phyloP scores from a whole-genome alignment of 257 asterid species.

The Dorcoceras hygrometricum region DNA sequence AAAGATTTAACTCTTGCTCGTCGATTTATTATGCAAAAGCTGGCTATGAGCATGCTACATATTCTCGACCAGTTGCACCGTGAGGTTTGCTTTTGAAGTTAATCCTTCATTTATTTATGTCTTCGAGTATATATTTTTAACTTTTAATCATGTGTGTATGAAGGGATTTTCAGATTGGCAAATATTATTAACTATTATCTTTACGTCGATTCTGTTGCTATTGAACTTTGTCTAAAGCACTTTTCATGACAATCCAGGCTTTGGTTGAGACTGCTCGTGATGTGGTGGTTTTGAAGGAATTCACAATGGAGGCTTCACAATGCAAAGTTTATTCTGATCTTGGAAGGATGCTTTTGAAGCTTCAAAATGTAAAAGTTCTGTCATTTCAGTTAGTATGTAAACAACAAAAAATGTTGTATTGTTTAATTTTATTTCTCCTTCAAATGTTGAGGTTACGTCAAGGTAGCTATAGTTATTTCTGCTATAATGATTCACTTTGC shows the following conservation, averaged over 20 bases:
- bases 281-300: conserved; percentile 78
- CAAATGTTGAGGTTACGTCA: conserved; percentile 17
- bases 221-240: conserved; percentile 14
- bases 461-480: conserved; percentile 7
- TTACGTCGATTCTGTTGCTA: conserved; percentile 10
- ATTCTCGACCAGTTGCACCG: conserved; percentile 75
- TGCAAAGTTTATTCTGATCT: conserved; percentile 81
- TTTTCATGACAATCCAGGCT: conserved; percentile 55
- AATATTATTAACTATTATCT: conserved; percentile 1
- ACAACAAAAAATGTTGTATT: conserved; percentile 12
- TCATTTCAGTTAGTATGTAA: conserved; percentile 21
- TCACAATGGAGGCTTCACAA: conserved; percentile 82
- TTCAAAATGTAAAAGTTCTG: conserved; percentile 61
- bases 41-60: conserved; percentile 80
- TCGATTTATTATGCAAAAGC: conserved; percentile 86
- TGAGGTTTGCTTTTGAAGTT: conserved; percentile 61
- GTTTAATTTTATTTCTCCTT: background rate
- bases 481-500: conserved; percentile 6
- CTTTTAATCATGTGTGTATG: background rate
- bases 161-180: background rate
- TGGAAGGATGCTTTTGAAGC: conserved; percentile 86
- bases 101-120: conserved; percentile 4
- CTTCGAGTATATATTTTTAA: conserved; percentile 2
- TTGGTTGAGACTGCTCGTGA: conserved; percentile 74
- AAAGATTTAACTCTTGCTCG: conserved; percentile 80